Evolutionary conservation across 768 basidiomycete species (phyloP).

Genomic region (Dacryopinax primogenitus): DNA sequence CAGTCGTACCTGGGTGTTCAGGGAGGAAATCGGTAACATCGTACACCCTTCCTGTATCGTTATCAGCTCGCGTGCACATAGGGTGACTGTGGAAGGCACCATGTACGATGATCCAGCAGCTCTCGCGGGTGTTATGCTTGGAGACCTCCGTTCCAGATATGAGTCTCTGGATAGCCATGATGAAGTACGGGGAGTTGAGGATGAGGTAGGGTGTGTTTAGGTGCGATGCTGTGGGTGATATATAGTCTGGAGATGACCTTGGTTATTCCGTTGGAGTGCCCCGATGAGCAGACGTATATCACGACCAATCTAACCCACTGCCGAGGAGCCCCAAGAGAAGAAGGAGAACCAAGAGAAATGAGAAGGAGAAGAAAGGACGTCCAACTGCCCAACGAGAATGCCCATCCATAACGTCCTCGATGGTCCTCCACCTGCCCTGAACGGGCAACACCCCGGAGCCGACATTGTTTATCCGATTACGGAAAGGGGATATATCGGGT

Average conservation of each 20-base stretch:
- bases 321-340: too few species aligned
- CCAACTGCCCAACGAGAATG: too few species aligned
- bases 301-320: too few species aligned
- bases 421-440: too few species aligned
- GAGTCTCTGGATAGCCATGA: background rate
- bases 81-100: slow-evolving; percentile 30
- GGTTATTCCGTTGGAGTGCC: too few species aligned
- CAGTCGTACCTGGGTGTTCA: slow-evolving; percentile 51
- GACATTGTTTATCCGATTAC: too few species aligned
- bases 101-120: slow-evolving; percentile 77
- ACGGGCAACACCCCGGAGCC: too few species aligned
- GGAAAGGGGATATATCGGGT: background rate
- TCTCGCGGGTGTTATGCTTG: slow-evolving; percentile 38
- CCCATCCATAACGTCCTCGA: too few species aligned
- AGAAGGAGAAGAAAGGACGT: too few species aligned
- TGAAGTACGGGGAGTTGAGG: background rate
- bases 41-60: slow-evolving; percentile 45
- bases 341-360: too few species aligned
- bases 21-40: slow-evolving; percentile 62
- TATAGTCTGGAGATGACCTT: too few species aligned
- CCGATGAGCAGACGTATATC: too few species aligned
- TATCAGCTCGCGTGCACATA: slow-evolving; percentile 11
- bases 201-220: background rate
- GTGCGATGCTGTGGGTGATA: background rate
- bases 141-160: slow-evolving; percentile 26